Percentiles rank a stretch among this genome's conserved stretches.
These are phyloP conservation scores for Homolaphlyctis polyrhiza DNA, from an alignment of 371 early-diverging fungal genomes.

Conservation along the genomic window DNA sequence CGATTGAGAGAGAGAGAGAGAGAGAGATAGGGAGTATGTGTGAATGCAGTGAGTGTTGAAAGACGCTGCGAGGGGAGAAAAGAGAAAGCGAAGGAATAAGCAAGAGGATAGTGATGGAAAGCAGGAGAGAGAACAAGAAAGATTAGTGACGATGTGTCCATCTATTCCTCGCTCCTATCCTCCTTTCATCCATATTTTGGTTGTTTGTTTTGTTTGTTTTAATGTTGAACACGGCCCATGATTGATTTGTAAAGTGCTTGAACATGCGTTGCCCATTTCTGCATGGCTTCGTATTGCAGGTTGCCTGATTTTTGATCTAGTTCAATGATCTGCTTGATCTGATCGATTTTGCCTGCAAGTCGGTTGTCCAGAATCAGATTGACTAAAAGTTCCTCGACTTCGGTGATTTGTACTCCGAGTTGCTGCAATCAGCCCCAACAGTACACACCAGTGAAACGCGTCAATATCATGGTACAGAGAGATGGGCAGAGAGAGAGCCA, in stretches of 20 bases:
- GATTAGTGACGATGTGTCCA: no score
- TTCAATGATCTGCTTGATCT: slow-evolving; percentile 56
- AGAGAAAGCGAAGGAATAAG: no score
- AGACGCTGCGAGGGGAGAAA: no score
- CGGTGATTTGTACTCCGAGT: slow-evolving; percentile 67
- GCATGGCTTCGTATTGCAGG: not conserved
- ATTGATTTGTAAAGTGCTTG: not conserved
- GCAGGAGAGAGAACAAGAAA: no score
- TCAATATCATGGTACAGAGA: no score
- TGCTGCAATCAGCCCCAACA: slow-evolving; percentile 34
- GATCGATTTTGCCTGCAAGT: slow-evolving; percentile 81
- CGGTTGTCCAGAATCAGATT: slow-evolving; percentile 81
- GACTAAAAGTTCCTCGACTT: slow-evolving; percentile 81
- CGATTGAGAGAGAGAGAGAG: no score
- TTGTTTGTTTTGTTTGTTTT: not conserved
- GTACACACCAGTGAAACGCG: not conserved
- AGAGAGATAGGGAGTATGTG: no score
- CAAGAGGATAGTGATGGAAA: no score
- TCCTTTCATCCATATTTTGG: no score
- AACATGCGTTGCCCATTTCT: not conserved
- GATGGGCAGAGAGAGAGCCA: not conserved
- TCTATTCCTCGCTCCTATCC: no score
- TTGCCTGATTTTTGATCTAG: slow-evolving; percentile 44
- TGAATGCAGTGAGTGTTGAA: no score
- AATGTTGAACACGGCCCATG: not conserved